These are phyloP conservation scores for Hypoxylon sp. DNA, from an alignment of 2,329 filamentous ascomycete genomes.

Conservation along the genomic window DNA sequence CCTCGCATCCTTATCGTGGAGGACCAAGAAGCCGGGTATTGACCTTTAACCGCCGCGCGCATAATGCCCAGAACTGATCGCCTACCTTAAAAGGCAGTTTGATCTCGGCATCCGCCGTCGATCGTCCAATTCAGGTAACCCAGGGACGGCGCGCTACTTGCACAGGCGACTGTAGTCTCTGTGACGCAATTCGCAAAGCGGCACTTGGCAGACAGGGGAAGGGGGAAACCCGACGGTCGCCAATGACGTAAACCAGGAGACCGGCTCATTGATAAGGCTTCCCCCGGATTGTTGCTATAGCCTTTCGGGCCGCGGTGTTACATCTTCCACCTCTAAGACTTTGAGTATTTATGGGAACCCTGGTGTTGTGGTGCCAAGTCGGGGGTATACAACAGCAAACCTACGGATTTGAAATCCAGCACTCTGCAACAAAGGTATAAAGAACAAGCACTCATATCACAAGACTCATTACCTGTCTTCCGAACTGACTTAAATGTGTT, in stretches of 20 bases:
- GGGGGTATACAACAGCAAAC: not conserved
- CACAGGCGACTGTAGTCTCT: slow-evolving; percentile 2
- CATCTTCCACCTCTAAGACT: slow-evolving; percentile 17
- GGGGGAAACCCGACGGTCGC: not conserved
- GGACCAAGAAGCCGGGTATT: slow-evolving; percentile 31
- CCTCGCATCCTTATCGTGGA: slow-evolving; percentile 17
- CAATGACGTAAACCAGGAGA: slow-evolving; percentile 21
- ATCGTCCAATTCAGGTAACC: slow-evolving; percentile 15
- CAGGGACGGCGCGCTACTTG: slow-evolving; percentile 2
- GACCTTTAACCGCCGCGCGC: slow-evolving; percentile 31
- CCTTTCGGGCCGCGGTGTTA: slow-evolving; percentile 26
- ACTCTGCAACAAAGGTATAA: not conserved
- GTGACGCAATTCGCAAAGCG: slow-evolving; percentile 20
- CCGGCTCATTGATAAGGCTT: slow-evolving; percentile 8
- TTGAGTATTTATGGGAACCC: not conserved
- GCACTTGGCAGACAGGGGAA: slow-evolving; percentile 34
- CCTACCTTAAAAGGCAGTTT: slow-evolving; percentile 13
- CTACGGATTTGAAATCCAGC: not conserved
- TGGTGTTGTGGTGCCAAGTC: not conserved
- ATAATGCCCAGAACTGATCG: slow-evolving; percentile 36
- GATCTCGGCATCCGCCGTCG: slow-evolving; percentile 20
- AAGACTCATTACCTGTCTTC: no score
- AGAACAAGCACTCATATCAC: no score
- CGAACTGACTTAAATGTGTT: no score
- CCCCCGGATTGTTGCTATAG: slow-evolving; percentile 1